Evolutionary conservation across 208 protist species (phyloP).

Genomic region (Leishmania arabica): DNA sequence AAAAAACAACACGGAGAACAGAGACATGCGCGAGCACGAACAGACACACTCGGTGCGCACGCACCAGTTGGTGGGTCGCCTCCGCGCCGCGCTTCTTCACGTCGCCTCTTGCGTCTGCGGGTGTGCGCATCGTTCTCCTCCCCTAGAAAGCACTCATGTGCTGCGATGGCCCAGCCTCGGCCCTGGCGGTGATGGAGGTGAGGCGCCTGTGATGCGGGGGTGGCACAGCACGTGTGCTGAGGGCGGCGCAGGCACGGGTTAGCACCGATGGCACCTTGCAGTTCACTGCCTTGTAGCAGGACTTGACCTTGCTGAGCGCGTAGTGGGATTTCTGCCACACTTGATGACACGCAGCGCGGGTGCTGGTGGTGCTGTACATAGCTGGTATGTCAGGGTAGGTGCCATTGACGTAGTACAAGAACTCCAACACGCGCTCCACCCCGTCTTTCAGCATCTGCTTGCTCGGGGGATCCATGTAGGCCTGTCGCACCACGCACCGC

Average conservation of each 20-base stretch:
- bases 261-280: conserved; percentile 38
- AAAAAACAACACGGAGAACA: neutral
- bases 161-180: conserved; percentile 13
- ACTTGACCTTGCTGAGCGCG: conserved; percentile 51
- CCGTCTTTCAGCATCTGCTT: conserved; percentile 55
- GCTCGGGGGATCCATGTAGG: conserved; percentile 50
- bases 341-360: conserved; percentile 34
- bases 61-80: too few relatives aligned
- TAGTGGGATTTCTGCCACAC: conserved; percentile 55
- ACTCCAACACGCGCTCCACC: conserved; percentile 38
- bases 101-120: neutral
- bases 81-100: neutral
- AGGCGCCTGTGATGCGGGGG: neutral
- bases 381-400: conserved; percentile 45
- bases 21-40: neutral
- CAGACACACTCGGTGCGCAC: neutral
- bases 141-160: conserved; percentile 10
- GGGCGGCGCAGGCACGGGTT: conserved; percentile 38
- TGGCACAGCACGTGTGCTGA: conserved; percentile 25
- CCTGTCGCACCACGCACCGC: conserved; percentile 39
- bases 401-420: conserved; percentile 45
- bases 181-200: conserved; percentile 5
- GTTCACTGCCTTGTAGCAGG: conserved; percentile 51
- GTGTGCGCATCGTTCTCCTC: neutral
- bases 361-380: conserved; percentile 47